Conservation (phyloP, 345 rosid genomes). For the Angophora floribunda region DNA sequence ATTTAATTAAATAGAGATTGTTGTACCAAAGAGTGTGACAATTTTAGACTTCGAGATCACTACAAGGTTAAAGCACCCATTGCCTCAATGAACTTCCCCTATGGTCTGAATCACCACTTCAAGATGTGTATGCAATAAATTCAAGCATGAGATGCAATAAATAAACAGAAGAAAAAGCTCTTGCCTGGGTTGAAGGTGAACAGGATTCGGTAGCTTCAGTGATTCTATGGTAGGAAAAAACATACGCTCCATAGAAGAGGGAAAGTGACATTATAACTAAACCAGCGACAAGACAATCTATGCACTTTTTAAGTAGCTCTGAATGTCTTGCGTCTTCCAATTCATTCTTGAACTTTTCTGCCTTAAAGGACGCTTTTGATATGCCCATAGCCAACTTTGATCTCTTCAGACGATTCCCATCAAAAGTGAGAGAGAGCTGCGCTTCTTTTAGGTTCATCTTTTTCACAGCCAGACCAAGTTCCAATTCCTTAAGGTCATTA, state of each 20-base stretch:
- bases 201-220: constrained; percentile 67
- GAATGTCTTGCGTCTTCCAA: constrained; percentile 57
- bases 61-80: not conserved
- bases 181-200: constrained; percentile 29
- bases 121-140: not conserved
- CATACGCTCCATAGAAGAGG: constrained; percentile 53
- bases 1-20: not conserved
- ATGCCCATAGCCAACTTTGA: constrained; percentile 57
- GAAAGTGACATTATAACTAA: constrained; percentile 47
- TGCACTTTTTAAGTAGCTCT: constrained; percentile 53
- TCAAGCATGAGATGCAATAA: not conserved
- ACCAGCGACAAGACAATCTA: constrained; percentile 77
- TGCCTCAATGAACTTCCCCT: not conserved
- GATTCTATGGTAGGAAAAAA: constrained; percentile 53
- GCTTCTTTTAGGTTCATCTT: constrained; percentile 42
- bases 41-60: not conserved
- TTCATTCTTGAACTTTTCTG: constrained; percentile 67
- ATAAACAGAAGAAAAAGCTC: not conserved
- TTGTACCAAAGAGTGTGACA: not conserved
- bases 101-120: not conserved
- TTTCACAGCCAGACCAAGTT: constrained; percentile 42
- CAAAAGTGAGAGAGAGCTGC: constrained; percentile 34
- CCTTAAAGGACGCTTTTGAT: constrained; percentile 57
- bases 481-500: constrained; percentile 60
- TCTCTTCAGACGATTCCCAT: constrained; percentile 53